Base-by-base conservation (phyloP, 148 eudicot species). In the Rhododendron kiyosumense region DNA sequence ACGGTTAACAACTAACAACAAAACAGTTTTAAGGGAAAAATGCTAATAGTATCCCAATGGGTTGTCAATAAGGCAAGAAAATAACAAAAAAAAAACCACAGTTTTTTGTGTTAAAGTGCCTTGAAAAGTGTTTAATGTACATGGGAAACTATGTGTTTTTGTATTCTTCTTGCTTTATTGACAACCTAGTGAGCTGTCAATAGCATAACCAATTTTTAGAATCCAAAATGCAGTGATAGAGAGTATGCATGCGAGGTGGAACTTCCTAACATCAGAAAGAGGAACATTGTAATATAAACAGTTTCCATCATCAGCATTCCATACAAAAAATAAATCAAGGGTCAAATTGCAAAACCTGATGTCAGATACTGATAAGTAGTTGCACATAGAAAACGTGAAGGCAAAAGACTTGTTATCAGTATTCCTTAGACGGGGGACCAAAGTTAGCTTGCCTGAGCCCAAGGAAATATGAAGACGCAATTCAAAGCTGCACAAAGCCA, bases 321-420 rank as follows among this genome's bases (percentile, higher is more conserved):
- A 48, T 20, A 24, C 12, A 24, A 17, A 54, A 54, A 8, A 52
- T 32, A 1, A 63, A 77, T 32, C 6, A 17, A 61, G 65, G 26
- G 61, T 36, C 76, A 18, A 41, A 26, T 75, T 61, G 54, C 86
- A 75, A 82, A 52, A 92, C 93, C 92, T 93, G 86, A 93, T 90
- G 86, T 93, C 95, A 17, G 95, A 93, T 48, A 93, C 79, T 24
- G 91, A 89, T 81, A 93, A 77, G 90, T 93, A 91, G 73, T 91
- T 93, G 36, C 91, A 90, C 12, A 93, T 78, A 84, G 91, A 90
- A 65, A 90, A 89, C 79, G 90, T 91, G 87, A 93, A 93, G 3
- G 93, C 85, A 17, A 93, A 89, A 88, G 90, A 86, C 85, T 87
- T 90, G 91, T 52, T 91, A 63, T 91, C 95, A 24, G 86, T 91